phyloP scores from a whole-genome alignment of 208 protist genomes.

The Trypanosoma caninum region DNA sequence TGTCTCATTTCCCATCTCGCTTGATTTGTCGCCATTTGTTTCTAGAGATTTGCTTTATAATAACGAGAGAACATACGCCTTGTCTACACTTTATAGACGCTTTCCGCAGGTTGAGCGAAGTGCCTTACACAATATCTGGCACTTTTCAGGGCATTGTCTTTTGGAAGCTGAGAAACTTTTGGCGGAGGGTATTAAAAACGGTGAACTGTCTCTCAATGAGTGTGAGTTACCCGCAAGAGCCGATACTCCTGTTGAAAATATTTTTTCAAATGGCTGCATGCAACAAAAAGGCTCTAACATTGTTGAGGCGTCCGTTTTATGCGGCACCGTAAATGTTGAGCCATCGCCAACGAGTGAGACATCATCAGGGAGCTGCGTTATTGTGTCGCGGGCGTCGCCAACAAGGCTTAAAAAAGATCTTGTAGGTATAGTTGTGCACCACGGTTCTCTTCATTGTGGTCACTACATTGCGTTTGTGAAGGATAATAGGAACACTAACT shows the following conservation, averaged over 20 bases:
- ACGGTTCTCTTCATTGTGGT: slow-evolving; percentile 75
- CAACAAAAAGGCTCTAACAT: no score
- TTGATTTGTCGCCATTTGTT: slow-evolving; percentile 64
- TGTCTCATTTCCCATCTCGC: slow-evolving; percentile 48
- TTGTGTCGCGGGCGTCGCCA: not conserved
- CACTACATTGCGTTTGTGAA: slow-evolving; percentile 90
- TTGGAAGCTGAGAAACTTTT: slow-evolving; percentile 25
- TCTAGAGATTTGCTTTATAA: slow-evolving; percentile 31
- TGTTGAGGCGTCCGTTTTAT: no score
- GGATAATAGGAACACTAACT: slow-evolving; percentile 32
- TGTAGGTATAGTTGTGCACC: slow-evolving; percentile 79
- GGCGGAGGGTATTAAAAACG: no score
- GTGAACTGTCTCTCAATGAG: no score
- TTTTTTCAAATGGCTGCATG: no score
- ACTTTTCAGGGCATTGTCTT: slow-evolving; percentile 22
- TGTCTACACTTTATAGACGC: slow-evolving; percentile 34
- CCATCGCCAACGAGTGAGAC: not conserved
- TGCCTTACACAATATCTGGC: slow-evolving; percentile 20
- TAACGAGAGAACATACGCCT: slow-evolving; percentile 30
- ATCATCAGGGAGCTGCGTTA: not conserved
- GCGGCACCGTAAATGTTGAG: slow-evolving; percentile 4
- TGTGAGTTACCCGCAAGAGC: no score
- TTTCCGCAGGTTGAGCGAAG: slow-evolving; percentile 29
- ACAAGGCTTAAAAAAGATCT: slow-evolving; percentile 51
- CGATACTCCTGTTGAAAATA: no score